Conservation (phyloP, 768 basidiomycete genomes). For the Termitomyces sp. region DNA sequence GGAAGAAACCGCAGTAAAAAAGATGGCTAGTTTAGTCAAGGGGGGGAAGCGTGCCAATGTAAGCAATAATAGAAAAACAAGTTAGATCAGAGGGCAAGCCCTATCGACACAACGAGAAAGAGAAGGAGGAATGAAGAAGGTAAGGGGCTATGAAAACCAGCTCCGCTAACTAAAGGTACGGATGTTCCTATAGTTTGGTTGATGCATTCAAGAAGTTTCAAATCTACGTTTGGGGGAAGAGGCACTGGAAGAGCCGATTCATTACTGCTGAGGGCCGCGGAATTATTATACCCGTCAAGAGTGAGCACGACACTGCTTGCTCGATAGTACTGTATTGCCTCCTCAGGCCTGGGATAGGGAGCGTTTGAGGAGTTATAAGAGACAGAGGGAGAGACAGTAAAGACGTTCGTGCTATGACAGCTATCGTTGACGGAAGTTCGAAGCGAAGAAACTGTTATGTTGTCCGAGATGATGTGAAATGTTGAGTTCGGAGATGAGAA, state of each 20-base stretch:
- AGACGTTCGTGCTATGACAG: not conserved
- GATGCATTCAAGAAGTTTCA: not conserved
- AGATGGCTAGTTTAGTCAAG: not conserved
- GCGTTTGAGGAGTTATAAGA: conserved; percentile 21
- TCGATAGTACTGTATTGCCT: conserved; percentile 64
- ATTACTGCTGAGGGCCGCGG: conserved; percentile 24
- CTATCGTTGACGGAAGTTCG: not conserved
- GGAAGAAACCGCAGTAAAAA: not conserved
- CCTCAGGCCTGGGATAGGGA: conserved; percentile 35
- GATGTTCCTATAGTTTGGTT: not conserved
- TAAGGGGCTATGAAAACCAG: not conserved
- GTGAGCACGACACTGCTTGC: conserved; percentile 58
- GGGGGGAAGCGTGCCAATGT: not conserved
- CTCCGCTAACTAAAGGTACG: not conserved
- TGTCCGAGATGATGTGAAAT: conserved; percentile 41
- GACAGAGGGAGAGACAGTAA: conserved; percentile 4
- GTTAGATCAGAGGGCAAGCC: not conserved
- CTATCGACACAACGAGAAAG: not conserved
- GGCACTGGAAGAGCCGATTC: not conserved
- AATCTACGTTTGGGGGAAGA: not conserved
- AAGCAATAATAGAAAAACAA: not conserved
- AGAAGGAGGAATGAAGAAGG: not conserved
- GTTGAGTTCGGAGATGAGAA: conserved; percentile 10
- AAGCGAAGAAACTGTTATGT: conserved; percentile 24
- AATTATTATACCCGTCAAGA: conserved; percentile 63